A percentile compares a stretch with the other conserved stretches of the same genome.
Evolutionary conservation across 73 alveolate genomes (phyloP).

Genomic region (Paramecium tetraurelia): DNA sequence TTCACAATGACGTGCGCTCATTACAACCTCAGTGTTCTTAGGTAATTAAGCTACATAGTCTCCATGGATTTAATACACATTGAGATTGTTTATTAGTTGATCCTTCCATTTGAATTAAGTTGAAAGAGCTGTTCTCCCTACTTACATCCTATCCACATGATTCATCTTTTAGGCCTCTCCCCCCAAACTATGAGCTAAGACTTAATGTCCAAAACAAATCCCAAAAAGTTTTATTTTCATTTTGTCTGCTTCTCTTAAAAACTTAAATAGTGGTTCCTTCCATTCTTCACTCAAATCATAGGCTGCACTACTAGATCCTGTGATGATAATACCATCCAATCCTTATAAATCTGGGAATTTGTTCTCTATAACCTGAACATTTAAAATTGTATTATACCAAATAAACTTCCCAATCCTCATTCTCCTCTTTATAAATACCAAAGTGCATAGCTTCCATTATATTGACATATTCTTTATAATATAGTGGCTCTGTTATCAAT

Average conservation of each 20-base stretch:
- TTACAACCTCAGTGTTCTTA: not conserved
- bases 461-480: not conserved
- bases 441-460: conserved; percentile 2
- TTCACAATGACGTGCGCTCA: conserved; percentile 6
- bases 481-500: not conserved
- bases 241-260: not conserved
- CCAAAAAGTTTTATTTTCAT: not conserved
- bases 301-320: conserved; percentile 26
- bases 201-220: conserved; percentile 26
- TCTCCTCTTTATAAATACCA: not conserved
- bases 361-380: not conserved
- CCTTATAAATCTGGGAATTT: not conserved
- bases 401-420: conserved; percentile 21
- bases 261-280: not conserved
- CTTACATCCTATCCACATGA: not conserved
- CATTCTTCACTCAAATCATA: not conserved
- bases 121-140: not conserved
- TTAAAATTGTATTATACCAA: not conserved
- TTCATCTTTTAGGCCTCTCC: conserved; percentile 1
- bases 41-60: not conserved
- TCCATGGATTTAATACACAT: conserved; percentile 5
- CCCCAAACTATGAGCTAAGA: conserved; percentile 20
- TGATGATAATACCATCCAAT: not conserved
- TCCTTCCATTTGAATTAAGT: not conserved
- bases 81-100: not conserved